Evolutionary conservation across 2,329 filamentous ascomycete species (phyloP).

Genomic region (Cercospora brassicicola): DNA sequence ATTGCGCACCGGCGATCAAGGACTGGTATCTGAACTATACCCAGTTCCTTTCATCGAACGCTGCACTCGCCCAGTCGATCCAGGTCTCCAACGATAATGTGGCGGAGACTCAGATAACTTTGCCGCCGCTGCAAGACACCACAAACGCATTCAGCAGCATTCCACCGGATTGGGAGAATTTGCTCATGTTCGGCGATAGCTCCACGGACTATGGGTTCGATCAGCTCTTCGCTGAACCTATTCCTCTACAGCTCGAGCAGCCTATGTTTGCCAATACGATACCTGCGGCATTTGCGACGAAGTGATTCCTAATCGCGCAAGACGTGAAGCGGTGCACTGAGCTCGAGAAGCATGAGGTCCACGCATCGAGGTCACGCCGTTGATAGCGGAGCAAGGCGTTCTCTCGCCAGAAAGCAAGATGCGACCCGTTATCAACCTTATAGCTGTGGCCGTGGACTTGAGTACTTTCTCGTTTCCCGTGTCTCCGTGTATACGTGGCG

Average conservation of each 20-base stretch:
- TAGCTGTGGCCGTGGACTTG: too few species aligned
- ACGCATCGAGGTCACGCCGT: not conserved
- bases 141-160: not conserved
- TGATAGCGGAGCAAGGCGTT: not conserved
- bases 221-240: slow-evolving; percentile 24
- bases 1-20: slow-evolving; percentile 18
- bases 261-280: not conserved
- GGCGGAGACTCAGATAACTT: not conserved
- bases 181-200: slow-evolving; percentile 17
- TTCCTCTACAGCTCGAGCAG: slow-evolving; percentile 9
- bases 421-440: too few species aligned
- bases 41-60: slow-evolving; percentile 11
- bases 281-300: not conserved
- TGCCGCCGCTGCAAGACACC: not conserved
- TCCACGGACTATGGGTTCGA: slow-evolving; percentile 25
- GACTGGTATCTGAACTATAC: slow-evolving; percentile 29
- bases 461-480: too few species aligned
- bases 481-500: too few species aligned
- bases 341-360: not conserved
- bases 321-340: not conserved
- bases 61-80: slow-evolving; percentile 1
- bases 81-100: not conserved
- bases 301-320: not conserved
- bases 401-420: too few species aligned
- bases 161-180: slow-evolving; percentile 16